Evolutionary conservation across 441 rosid genomes (phyloP), one percentile per base, ranked within the genome.

Genomic region (Euphorbia celastroides): DNA sequence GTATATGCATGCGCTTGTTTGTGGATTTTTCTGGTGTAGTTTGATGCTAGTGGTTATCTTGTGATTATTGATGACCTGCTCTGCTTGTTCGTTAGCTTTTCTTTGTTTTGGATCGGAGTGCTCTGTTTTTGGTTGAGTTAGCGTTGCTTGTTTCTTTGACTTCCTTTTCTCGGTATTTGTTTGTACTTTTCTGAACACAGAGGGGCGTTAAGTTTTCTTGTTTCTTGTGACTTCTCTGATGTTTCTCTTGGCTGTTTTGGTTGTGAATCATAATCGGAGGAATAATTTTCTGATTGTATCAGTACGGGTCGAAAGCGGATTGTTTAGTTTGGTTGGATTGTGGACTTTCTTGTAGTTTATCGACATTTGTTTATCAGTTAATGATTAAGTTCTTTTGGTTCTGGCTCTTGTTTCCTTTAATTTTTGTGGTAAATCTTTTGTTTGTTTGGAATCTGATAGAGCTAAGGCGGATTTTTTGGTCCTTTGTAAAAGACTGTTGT

Each of bases 161-260:
- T 51, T 51, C 11, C 17, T 27, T 55, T 25, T 54, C 20, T 26
- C 3, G 26, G 19, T 48, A 14, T 48, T 63, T 22, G 10, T 28
- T 23, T 19, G 28, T 38, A 1, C 34, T 48, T 64, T 64, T 30
- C 31, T 14, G 32, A 31, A 52, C 54, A 9, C 26, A 20, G 16
- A 52, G 36, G 46, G 68, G 58, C 13, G 51, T 54, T 51, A 31
- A n/a, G 55, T 58, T 64, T 19, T 50, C 25, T 64, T 31, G 48
- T 51, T 32, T 50, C 38, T 23, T 31, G 48, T 51, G 34, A 0
- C 22, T 31, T 1, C 38, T 52, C 38, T 32, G 0, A 27, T 27
- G 2, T 2, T 57, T 27, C 30, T 55, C 25, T 25, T 55, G 12
- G 19, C 17, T 55, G 31, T 25, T 1, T 55, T 13, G 59, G 59